These are phyloP conservation scores for Podaxis sp. DNA, from an alignment of 768 basidiomycete genomes.

Conservation along the genomic window DNA sequence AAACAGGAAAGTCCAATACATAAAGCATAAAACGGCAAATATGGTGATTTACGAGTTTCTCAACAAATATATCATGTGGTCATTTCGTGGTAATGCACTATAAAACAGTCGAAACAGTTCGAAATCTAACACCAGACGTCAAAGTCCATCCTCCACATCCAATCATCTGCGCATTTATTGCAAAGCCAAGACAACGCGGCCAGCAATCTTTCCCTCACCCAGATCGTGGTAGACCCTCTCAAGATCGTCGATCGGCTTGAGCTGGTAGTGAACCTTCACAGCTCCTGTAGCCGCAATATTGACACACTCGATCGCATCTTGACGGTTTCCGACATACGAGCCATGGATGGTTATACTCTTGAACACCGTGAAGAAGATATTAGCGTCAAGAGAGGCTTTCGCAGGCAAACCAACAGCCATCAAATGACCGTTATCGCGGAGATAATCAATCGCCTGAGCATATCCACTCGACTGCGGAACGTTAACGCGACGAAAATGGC, in stretches of 20 bases:
- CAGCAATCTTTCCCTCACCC: conserved; percentile 26
- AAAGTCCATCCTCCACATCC: not conserved
- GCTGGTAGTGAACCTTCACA: conserved; percentile 54
- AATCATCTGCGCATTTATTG: not conserved
- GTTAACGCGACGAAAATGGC: too few relatives aligned
- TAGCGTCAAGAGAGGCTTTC: conserved; percentile 50
- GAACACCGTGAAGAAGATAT: conserved; percentile 69
- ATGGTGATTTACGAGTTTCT: too few relatives aligned
- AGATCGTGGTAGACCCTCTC: conserved; percentile 37
- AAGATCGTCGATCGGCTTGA: conserved; percentile 47
- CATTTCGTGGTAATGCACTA: too few relatives aligned
- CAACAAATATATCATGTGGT: too few relatives aligned
- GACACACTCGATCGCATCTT: conserved; percentile 80
- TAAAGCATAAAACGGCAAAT: too few relatives aligned
- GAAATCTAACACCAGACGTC: not conserved
- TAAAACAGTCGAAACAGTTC: not conserved
- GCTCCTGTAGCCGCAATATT: conserved; percentile 68
- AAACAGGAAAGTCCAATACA: too few relatives aligned
- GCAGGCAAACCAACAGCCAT: conserved; percentile 80
- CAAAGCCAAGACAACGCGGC: conserved; percentile 3
- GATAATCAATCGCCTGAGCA: conserved; percentile 65
- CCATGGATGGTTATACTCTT: conserved; percentile 58
- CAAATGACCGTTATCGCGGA: conserved; percentile 66
- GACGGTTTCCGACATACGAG: conserved; percentile 65
- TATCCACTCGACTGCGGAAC: conserved; percentile 32